Evolutionary conservation across 352 stramenopile species (phyloP).

Genomic region (Globisporangium perplexum): DNA sequence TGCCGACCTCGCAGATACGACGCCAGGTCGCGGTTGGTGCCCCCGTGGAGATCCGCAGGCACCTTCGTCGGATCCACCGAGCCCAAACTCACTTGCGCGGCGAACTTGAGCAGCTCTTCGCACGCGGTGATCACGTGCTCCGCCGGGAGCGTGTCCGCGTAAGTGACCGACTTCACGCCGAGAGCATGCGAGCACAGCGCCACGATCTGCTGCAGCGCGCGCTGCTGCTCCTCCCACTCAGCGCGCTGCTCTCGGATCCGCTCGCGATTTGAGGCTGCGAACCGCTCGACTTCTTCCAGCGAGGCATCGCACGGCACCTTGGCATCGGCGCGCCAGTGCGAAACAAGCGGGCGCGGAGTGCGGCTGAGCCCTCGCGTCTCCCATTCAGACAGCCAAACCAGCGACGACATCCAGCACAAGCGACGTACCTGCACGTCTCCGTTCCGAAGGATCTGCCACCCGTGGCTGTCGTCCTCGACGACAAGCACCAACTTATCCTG

Average conservation of each 20-base stretch:
- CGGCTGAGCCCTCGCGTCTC: neutral
- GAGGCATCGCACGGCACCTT: conserved; percentile 22
- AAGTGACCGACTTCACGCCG: conserved; percentile 25
- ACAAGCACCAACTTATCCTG: conserved; percentile 33
- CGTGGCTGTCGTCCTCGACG: conserved; percentile 33
- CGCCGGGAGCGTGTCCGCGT: conserved; percentile 26
- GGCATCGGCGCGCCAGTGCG: too few species aligned
- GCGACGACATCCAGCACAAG: neutral
- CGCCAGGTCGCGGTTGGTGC: conserved; percentile 1
- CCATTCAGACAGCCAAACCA: neutral
- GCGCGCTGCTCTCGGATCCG: conserved; percentile 22
- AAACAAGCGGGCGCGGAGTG: too few species aligned
- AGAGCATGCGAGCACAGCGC: conserved; percentile 29
- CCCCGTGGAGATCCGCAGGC: conserved; percentile 13
- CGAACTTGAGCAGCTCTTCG: conserved; percentile 26
- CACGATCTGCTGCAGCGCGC: conserved; percentile 29
- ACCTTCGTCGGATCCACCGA: conserved; percentile 6
- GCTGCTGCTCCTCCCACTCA: conserved; percentile 20
- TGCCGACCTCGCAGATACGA: conserved; percentile 21
- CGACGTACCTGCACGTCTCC: conserved; percentile 26
- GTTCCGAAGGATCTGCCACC: conserved; percentile 38
- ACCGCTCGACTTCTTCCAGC: conserved; percentile 18
- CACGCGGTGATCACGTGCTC: conserved; percentile 24
- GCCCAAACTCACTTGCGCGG: conserved; percentile 17
- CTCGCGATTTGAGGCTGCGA: conserved; percentile 18